Conservation (phyloP, 495 filamentous ascomycete genomes). For the Xylaria grammica region DNA sequence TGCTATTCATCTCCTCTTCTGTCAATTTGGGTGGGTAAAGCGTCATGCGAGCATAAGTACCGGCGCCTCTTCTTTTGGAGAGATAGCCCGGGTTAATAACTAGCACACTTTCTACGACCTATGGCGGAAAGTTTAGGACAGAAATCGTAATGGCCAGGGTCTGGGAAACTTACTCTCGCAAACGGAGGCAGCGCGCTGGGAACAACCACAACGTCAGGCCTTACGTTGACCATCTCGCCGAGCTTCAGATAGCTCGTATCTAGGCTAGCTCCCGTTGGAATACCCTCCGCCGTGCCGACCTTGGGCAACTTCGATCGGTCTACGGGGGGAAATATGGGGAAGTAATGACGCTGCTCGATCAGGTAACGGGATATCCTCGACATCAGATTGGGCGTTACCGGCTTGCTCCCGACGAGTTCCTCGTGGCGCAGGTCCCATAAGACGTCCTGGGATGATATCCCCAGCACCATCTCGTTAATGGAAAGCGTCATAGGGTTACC, state of each 20-base stretch:
- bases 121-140: conserved; percentile 22
- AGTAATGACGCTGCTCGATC: conserved; percentile 87
- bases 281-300: conserved; percentile 59
- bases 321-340: conserved; percentile 82
- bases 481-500: conserved; percentile 87
- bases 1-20: conserved; percentile 60
- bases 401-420: conserved; percentile 65
- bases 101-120: conserved; percentile 85
- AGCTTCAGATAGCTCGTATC: conserved; percentile 87
- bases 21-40: conserved; percentile 66
- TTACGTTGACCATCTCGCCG: conserved; percentile 83
- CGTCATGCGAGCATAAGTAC: conserved; percentile 79
- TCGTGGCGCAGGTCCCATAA: conserved; percentile 79
- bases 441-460: conserved; percentile 81
- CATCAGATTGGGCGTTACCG: conserved; percentile 62
- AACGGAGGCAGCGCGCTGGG: conserved; percentile 85
- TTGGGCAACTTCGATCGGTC: conserved; percentile 70
- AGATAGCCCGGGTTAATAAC: conserved; percentile 87
- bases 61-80: conserved; percentile 79
- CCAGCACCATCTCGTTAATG: conserved; percentile 82
- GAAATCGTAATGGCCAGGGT: not conserved
- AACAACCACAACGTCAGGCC: conserved; percentile 83
- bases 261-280: conserved; percentile 71
- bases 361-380: conserved; percentile 72
- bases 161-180: conserved; percentile 71